phyloP scores from a whole-genome alignment of 805 yeast species.

The Metschnikowia continentalis region DNA sequence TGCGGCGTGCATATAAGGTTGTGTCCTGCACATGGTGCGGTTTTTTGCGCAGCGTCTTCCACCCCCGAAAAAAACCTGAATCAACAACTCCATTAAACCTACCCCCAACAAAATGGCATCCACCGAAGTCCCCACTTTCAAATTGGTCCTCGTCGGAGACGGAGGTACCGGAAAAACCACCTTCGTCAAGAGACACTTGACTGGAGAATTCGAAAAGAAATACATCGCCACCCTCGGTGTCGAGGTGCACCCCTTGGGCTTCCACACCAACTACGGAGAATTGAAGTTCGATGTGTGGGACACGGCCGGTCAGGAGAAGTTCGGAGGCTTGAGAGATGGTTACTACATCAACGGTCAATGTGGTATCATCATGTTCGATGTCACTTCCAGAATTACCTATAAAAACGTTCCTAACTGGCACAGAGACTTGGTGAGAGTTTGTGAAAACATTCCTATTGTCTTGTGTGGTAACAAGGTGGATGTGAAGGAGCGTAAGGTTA shows the following conservation, averaged over 20 bases:
- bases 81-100: not conserved
- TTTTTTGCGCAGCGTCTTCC: conserved; percentile 4
- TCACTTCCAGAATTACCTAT: conserved; percentile 98
- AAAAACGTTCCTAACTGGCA: conserved; percentile 99
- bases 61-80: conserved; percentile 3
- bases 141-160: conserved; percentile 98
- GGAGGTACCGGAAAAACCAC: conserved; percentile 99
- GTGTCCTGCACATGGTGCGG: not conserved
- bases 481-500: conserved; percentile 99
- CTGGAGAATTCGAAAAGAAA: conserved; percentile 99
- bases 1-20: not conserved
- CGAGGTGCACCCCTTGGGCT: conserved; percentile 97
- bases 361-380: conserved; percentile 99
- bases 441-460: conserved; percentile 99
- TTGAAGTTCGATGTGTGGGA: conserved; percentile 99
- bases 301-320: conserved; percentile 99
- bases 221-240: conserved; percentile 99
- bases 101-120: conserved; percentile 43
- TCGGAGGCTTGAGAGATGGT: conserved; percentile 99
- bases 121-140: conserved; percentile 89
- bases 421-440: conserved; percentile 98
- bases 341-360: conserved; percentile 99
- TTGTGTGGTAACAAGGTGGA: conserved; percentile 99
- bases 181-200: conserved; percentile 98
- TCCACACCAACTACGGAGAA: conserved; percentile 98